Evolutionary conservation across 2,329 filamentous ascomycete species (phyloP).

Genomic region (Hypoxylon sp.): DNA sequence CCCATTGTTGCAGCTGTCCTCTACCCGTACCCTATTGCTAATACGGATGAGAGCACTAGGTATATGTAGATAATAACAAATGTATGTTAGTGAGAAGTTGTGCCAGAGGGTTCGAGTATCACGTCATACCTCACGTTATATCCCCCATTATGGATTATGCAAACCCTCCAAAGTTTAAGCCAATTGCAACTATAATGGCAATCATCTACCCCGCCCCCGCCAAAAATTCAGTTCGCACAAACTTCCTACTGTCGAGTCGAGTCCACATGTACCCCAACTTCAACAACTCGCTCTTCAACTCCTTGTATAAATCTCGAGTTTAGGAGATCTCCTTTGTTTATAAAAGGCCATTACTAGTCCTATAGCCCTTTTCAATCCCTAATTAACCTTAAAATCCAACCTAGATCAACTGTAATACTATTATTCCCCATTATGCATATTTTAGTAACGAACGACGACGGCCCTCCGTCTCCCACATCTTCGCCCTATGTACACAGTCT

Average conservation of each 20-base stretch:
- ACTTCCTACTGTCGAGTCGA: slow-evolving; percentile 13
- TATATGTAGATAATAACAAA: no score
- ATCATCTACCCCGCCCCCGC: slow-evolving; percentile 41
- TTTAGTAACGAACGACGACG: slow-evolving; percentile 83
- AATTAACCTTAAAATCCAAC: slow-evolving; percentile 17
- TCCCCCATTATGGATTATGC: slow-evolving; percentile 2
- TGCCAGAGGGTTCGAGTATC: slow-evolving; percentile 26
- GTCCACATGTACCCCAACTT: slow-evolving; percentile 23
- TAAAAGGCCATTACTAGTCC: background rate
- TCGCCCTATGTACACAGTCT: slow-evolving; percentile 86
- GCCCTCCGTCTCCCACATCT: slow-evolving; percentile 81
- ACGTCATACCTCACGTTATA: slow-evolving; percentile 34
- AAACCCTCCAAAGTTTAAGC: slow-evolving; percentile 24
- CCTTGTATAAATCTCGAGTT: background rate
- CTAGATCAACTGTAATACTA: slow-evolving; percentile 9
- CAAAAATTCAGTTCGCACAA: slow-evolving; percentile 27
- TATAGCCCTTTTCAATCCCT: background rate
- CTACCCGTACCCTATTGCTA: no score
- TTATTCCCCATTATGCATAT: slow-evolving; percentile 68
- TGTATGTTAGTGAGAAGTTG: background rate
- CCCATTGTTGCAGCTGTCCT: no score
- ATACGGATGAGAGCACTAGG: no score
- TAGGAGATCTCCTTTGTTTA: slow-evolving; percentile 2
- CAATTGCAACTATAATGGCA: slow-evolving; percentile 2
- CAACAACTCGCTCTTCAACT: slow-evolving; percentile 1